Conservation (phyloP, 1,284 basidiomycete genomes). For the Leccinum angustisporum region DNA sequence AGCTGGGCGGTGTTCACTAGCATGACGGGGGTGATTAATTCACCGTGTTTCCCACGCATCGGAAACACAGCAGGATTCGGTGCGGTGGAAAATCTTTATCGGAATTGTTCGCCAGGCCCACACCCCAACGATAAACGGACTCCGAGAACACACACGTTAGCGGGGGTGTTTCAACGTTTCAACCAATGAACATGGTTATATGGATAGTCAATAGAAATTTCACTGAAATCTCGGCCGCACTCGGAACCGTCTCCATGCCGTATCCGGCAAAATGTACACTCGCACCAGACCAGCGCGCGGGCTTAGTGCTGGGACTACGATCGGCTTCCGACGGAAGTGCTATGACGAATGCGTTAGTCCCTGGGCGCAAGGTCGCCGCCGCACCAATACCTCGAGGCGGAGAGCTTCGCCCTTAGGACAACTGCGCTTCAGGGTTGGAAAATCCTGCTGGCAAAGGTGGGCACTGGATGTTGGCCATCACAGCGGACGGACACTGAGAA, state of each 20-base stretch:
- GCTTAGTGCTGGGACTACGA: slow-evolving; percentile 28
- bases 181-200: slow-evolving; percentile 21
- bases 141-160: slow-evolving; percentile 31
- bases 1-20: slow-evolving; percentile 26
- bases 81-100: slow-evolving; percentile 23
- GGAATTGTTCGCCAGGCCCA: slow-evolving; percentile 20
- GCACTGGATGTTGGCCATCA: slow-evolving; percentile 13
- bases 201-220: slow-evolving; percentile 35
- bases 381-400: slow-evolving; percentile 37
- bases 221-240: slow-evolving; percentile 16
- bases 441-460: slow-evolving; percentile 17
- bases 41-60: slow-evolving; percentile 26
- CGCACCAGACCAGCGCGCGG: slow-evolving; percentile 18
- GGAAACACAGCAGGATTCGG: slow-evolving; percentile 18
- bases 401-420: slow-evolving; percentile 34
- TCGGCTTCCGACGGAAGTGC: slow-evolving; percentile 26
- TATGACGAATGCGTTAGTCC: slow-evolving; percentile 33
- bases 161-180: slow-evolving; percentile 23
- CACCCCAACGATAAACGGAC: slow-evolving; percentile 29
- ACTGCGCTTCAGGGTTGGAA: slow-evolving; percentile 35
- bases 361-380: slow-evolving; percentile 33
- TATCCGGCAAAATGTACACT: slow-evolving; percentile 11
- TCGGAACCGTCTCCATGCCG: slow-evolving; percentile 25
- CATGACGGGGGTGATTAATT: slow-evolving; percentile 30
- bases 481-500: slow-evolving; percentile 17